Evolutionary conservation across 1,284 basidiomycete species (phyloP).

Genomic region (Ceratorhiza oryzae-sativae): DNA sequence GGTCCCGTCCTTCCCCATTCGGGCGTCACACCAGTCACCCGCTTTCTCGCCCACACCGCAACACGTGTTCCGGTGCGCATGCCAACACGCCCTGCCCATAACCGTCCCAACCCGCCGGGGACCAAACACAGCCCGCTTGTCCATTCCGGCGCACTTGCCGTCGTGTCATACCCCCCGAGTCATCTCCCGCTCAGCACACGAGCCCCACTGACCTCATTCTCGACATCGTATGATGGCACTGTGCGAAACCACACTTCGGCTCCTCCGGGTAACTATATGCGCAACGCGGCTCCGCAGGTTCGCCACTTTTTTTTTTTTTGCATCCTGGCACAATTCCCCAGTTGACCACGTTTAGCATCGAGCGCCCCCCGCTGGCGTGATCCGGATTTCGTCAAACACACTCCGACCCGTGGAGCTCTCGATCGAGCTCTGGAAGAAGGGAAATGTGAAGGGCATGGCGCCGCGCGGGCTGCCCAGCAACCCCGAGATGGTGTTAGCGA

Average conservation of each 20-base stretch:
- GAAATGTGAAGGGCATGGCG: neutral
- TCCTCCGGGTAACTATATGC: neutral
- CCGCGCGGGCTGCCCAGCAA: neutral
- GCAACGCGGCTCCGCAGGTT: constrained; percentile 1
- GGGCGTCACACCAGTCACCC: neutral
- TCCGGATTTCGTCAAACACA: neutral
- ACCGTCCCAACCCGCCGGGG: neutral
- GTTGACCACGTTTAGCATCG: constrained; percentile 1
- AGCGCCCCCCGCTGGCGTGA: neutral
- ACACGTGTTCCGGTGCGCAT: no score
- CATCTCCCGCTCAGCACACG: neutral
- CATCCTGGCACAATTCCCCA: neutral
- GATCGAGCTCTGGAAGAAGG: neutral
- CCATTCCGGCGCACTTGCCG: neutral
- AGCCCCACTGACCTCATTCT: constrained; percentile 23
- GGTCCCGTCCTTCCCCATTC: neutral
- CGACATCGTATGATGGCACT: neutral
- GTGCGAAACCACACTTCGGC: neutral
- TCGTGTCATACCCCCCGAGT: neutral
- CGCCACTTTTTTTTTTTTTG: neutral
- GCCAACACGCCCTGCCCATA: neutral
- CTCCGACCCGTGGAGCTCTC: neutral
- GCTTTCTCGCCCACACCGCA: neutral
- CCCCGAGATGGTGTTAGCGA: neutral
- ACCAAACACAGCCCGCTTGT: constrained; percentile 28